Conservation (phyloP, 768 basidiomycete species). For the Candolleomyces eurysporus region DNA sequence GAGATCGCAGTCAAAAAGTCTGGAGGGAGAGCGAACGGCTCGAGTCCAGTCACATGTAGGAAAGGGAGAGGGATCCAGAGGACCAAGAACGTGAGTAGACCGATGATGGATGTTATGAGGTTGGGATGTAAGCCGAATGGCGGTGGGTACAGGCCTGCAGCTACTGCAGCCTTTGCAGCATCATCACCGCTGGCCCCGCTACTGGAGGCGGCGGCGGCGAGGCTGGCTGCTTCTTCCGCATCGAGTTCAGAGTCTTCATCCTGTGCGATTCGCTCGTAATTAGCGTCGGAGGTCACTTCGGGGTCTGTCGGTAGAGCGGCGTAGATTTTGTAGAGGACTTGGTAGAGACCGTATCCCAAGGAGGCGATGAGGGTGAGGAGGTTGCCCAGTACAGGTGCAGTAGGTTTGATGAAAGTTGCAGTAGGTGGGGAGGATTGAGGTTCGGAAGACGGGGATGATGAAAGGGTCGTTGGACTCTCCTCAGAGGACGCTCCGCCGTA, state of each 20-base stretch:
- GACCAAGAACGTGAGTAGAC: constrained; percentile 65
- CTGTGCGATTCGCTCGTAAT: constrained; percentile 47
- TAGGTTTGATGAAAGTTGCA: constrained; percentile 26
- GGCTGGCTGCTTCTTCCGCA: constrained; percentile 2
- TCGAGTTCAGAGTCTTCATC: constrained; percentile 5
- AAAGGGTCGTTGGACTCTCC: constrained; percentile 11
- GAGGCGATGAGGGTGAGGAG: constrained; percentile 71
- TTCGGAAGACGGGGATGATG: constrained; percentile 1
- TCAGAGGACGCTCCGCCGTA: constrained; percentile 62
- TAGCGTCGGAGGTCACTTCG: constrained; percentile 39
- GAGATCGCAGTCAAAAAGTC: constrained; percentile 41
- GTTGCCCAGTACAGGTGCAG: constrained; percentile 69
- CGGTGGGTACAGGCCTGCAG: constrained; percentile 49
- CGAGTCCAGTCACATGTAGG: constrained; percentile 63
- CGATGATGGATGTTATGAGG: constrained; percentile 76
- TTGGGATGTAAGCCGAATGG: constrained; percentile 89
- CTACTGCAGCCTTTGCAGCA: too few relatives aligned
- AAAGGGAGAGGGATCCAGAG: constrained; percentile 82
- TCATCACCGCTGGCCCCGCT: background rate
- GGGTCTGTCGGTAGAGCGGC: constrained; percentile 68
- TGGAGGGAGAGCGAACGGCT: constrained; percentile 65
- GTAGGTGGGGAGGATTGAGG: background rate
- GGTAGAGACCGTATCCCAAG: constrained; percentile 71
- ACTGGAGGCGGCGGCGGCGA: constrained; percentile 11
- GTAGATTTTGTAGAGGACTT: constrained; percentile 83